Evolutionary conservation across 83 land plant species (phyloP), one percentile per base, ranked within the genome.

Genomic region (Picea abies): DNA sequence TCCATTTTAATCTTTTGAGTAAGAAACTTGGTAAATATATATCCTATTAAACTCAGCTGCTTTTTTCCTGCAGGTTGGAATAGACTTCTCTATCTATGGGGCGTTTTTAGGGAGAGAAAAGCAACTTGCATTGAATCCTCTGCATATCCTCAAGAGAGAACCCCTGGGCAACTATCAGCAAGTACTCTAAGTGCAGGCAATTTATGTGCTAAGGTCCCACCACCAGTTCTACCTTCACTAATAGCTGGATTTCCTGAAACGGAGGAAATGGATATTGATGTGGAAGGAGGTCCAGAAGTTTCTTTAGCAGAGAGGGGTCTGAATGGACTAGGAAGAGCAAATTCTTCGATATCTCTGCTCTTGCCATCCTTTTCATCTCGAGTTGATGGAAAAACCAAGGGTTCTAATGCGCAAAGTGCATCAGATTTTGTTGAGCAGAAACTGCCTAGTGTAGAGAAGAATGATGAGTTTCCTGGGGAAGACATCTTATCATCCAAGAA

Each of bases 21-120:
- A 47, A 75, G 23, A 47, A 47, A 75, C 60, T 75, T 56, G 23
- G 49, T 75, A 47, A 75, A 47, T 23, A 22, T 41, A 56, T 56
- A 75, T 47, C 78, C 60, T 75, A 1, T 75, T 20, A n/a, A 75
- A 47, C 78, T 47, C 32, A 60, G 9, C 44, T 80, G 17, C 23
- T 12, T 19, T 16, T 52, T 79, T 32, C 68, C 65, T 81, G 82
- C 90, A 94, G 96, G 94, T 70, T 94, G 96, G 96, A 94, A 94
- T 83, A 88, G 81, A 84, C 70, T 90, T 26, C 89, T 90, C 82
- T 94, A 88, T 82, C 80, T 94, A 11, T 94, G 96, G 96, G 96
- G 91, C 41, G 88, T 90, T 2, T 94, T 92, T 76, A 81, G 88
- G 76, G 91, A 56, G 81, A 92, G 73, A 72, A 92, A 65, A 65